Percentiles rank a stretch among this genome's conserved stretches.
Evolutionary conservation across 805 yeast genomes (phyloP).

Genomic region (Candida boidinii): DNA sequence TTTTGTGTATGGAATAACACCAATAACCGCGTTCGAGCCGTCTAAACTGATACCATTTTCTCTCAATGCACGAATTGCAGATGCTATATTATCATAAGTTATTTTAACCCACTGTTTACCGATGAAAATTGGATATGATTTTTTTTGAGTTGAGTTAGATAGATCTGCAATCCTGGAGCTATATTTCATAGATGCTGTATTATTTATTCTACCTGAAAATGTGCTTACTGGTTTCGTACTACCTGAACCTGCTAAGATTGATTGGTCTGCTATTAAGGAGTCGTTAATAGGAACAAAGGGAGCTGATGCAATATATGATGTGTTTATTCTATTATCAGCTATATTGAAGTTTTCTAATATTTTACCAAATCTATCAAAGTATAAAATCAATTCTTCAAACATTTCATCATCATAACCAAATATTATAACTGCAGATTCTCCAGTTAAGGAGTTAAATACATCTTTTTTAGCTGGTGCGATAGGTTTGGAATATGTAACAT

Average conservation of each 20-base stretch:
- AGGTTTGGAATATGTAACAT: too few species aligned
- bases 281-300: not conserved
- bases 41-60: slow-evolving; percentile 72
- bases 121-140: slow-evolving; percentile 58
- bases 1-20: slow-evolving; percentile 65
- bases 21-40: slow-evolving; percentile 38
- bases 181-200: slow-evolving; percentile 3
- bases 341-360: slow-evolving; percentile 66
- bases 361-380: slow-evolving; percentile 72
- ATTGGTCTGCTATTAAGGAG: too few species aligned
- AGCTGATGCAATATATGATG: not conserved
- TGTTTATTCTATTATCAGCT: not conserved
- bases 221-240: too few species aligned
- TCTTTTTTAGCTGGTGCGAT: not conserved
- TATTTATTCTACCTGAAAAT: not conserved
- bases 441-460: slow-evolving; percentile 8
- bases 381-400: slow-evolving; percentile 57
- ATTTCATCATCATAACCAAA: slow-evolving; percentile 83
- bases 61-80: slow-evolving; percentile 77
- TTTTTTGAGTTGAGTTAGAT: slow-evolving; percentile 6
- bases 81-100: slow-evolving; percentile 65
- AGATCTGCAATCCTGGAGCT: slow-evolving; percentile 1
- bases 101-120: slow-evolving; percentile 91
- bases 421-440: slow-evolving; percentile 66
- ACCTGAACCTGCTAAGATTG: too few species aligned